Percentiles rank a stretch among this genome's conserved stretches.
phyloP scores from a whole-genome alignment of 2,329 filamentous ascomycete genomes.

The Celoporthe dispersa region DNA sequence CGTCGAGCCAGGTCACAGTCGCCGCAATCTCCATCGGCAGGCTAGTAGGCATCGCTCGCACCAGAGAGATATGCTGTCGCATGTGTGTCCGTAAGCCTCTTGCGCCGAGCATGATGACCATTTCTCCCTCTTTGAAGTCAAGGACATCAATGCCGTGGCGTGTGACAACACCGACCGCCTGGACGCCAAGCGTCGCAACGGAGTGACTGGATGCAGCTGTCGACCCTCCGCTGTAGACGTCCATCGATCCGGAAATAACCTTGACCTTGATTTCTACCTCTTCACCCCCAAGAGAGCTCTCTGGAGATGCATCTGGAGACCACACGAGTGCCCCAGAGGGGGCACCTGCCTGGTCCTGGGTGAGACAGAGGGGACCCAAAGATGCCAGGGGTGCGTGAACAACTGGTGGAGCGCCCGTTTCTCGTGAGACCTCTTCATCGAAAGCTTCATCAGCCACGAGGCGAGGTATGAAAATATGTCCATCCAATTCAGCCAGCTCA shows the following conservation, averaged over 20 bases:
- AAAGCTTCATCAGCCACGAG: background rate
- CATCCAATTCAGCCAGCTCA: background rate
- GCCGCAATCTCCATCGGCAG: background rate
- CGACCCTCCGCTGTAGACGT: constrained; percentile 1
- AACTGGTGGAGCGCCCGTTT: background rate
- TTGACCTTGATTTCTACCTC: background rate
- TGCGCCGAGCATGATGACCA: background rate
- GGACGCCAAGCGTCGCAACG: background rate
- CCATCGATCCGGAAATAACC: background rate
- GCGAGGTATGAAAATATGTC: background rate
- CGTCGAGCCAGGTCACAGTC: background rate
- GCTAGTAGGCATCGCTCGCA: background rate
- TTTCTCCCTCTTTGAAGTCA: background rate
- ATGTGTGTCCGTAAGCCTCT: background rate
- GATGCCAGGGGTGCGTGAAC: background rate
- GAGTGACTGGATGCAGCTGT: background rate
- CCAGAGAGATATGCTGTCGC: background rate
- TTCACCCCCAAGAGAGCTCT: background rate
- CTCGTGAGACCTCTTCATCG: background rate
- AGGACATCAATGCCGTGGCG: background rate
- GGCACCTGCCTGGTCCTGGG: background rate
- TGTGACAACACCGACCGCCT: background rate
- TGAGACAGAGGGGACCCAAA: background rate
- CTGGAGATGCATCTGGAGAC: background rate
- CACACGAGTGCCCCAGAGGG: background rate